Evolutionary conservation across 805 yeast genomes (phyloP), one percentile per base, ranked within the genome.

Genomic region (Myxozyma melibiosi): DNA sequence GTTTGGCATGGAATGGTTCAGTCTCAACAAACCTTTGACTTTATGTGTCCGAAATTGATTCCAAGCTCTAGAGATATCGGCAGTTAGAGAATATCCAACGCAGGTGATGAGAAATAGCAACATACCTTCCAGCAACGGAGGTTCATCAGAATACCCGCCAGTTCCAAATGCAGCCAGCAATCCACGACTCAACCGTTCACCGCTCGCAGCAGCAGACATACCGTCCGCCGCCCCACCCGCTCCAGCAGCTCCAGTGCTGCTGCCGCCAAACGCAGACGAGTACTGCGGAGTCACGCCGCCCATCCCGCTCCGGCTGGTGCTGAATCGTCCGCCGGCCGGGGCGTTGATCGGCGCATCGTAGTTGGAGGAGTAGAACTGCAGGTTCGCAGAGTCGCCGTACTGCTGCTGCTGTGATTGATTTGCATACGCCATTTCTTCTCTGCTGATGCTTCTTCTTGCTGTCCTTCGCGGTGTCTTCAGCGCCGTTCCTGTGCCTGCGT

Each of bases 91-190:
- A 20, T n/a, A 4, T n/a, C n/a, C n/a, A n/a, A n/a, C n/a, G n/a
- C n/a, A n/a, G n/a, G n/a, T n/a, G n/a, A n/a, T n/a, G n/a, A n/a
- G n/a, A n/a, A n/a, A n/a, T n/a, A n/a, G n/a, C 18, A 14, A 35
- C 44, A 14, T 25, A 67, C 70, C 71, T 70, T 94, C 96, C 50
- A 94, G 75, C 44, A 94, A 76, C 2, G 97, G 90, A 0, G 96
- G 91, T 71, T 94, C 99, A n/a, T 90, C 92, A 0, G 96, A 84
- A 68, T 94, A 94, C 0, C 99, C 99, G 0, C 86, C 78, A 0
- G 97, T 87, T 1, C 97, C 88, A 67, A 94, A 85, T 0, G 98
- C 99, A 3, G 97, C 96, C 4, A 95, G 71, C 45, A 90, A 69
- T 0, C 99, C 99, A 0, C 83, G 76, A 0, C 89, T 79, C 48